Base-by-base conservation (phyloP, 1,284 basidiomycete species). In the Puccinia horiana region DNA sequence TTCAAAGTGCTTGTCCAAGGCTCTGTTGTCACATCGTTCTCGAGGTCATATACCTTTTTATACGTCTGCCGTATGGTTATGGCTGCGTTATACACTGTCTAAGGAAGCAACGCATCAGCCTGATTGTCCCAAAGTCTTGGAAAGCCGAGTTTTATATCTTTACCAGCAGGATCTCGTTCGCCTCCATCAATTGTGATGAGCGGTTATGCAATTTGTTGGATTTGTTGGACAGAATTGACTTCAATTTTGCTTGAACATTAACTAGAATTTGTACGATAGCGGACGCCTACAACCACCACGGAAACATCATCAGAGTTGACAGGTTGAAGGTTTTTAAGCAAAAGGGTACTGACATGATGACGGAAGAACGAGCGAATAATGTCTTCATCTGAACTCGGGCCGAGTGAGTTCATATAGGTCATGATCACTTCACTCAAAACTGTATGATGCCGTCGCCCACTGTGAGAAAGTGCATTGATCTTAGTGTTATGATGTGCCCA, bases 291-390 rank as follows among this genome's bases (percentile, higher is more conserved):
- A 47, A 63, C 29, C 69, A 26, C 67, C 47, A 47, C 3, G 40
- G 35, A 35, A 74, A 26, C 37, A 56, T 42, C 4, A 75, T 56
- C 20, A 47, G 49, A 18, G 16, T n/a, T 32, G 23, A 74, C 47
- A 52, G 32, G 23, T 20, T 40, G 35, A 35, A 26, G n/a, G 32
- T 18, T n/a, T 12, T 49, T 78, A 32, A 9, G 9, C 18, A 40
- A 32, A 42, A 32, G 63, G 18, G 47, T 54, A 52, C 87, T 77
- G 49, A 94, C 90, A 83, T 91, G 90, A 37, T 90, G 88, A 63
- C 93, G 90, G 90, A 98, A 97, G 88, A 98, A 98, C 11, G 91
- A 89, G 42, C 96, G 91, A 83, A 95, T 90, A 37, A 92, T 88
- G 85, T 97, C 95, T 85, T 94, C 92, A 83, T 91, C 91, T 61